These are phyloP conservation scores for Kwoniella heveanensis DNA, from an alignment of 768 basidiomycete genomes.

Conservation along the genomic window DNA sequence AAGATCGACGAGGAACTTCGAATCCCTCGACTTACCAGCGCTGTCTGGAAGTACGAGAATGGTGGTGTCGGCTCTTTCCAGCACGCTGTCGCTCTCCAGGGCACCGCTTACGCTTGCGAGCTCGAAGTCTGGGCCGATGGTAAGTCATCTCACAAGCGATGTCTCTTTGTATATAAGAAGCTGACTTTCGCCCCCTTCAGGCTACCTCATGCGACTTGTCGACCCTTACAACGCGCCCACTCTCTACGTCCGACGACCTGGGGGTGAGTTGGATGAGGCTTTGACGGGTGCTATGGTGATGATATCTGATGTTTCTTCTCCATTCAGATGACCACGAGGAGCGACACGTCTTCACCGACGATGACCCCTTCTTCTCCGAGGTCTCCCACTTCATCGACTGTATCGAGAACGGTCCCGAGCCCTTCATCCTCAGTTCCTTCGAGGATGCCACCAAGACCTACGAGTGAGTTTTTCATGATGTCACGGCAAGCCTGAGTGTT, in stretches of 20 bases:
- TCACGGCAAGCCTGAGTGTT: too few relatives aligned
- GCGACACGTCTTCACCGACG: slow-evolving; percentile 48
- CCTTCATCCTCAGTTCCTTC: slow-evolving; percentile 78
- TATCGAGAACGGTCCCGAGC: slow-evolving; percentile 81
- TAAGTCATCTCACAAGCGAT: too few relatives aligned
- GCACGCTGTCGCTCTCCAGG: slow-evolving; percentile 88
- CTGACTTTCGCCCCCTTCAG: slow-evolving; percentile 60
- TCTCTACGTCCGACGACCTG: slow-evolving; percentile 68
- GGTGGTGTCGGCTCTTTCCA: slow-evolving; percentile 92
- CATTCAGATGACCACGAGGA: slow-evolving; percentile 57
- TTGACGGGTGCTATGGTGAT: too few relatives aligned
- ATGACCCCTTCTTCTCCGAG: slow-evolving; percentile 71
- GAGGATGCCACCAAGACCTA: slow-evolving; percentile 86
- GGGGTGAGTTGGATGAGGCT: too few relatives aligned
- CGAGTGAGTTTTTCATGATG: too few relatives aligned
- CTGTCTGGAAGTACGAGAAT: slow-evolving; percentile 95
- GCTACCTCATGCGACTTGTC: slow-evolving; percentile 63
- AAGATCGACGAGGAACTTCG: slow-evolving; percentile 82
- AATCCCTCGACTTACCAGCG: slow-evolving; percentile 89
- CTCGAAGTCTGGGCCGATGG: slow-evolving; percentile 93
- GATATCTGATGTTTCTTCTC: background rate
- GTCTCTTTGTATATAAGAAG: too few relatives aligned
- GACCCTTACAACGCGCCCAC: slow-evolving; percentile 93
- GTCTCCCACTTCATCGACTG: slow-evolving; percentile 84
- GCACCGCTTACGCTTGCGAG: slow-evolving; percentile 89